These are phyloP conservation scores for Candolleomyces eurysporus DNA, from an alignment of 768 basidiomycete genomes.

Conservation along the genomic window DNA sequence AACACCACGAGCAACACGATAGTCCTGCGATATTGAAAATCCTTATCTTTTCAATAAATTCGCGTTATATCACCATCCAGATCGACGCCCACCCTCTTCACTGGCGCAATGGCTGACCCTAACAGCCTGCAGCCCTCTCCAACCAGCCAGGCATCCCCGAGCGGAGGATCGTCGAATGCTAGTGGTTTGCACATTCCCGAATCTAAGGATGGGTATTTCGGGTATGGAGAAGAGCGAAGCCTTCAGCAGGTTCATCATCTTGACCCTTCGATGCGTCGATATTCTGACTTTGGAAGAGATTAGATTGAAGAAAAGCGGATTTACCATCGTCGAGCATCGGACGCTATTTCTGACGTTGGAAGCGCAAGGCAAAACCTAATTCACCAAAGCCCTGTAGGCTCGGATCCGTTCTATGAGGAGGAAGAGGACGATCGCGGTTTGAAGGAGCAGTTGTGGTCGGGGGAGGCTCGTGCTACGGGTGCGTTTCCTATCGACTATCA, in stretches of 20 bases:
- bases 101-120: too few species aligned
- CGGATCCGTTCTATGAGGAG: constrained; percentile 26
- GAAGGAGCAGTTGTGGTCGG: constrained; percentile 16
- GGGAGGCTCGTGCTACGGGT: constrained; percentile 27
- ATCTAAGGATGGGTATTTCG: constrained; percentile 72
- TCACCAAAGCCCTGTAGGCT: constrained; percentile 17
- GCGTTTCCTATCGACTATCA: neutral
- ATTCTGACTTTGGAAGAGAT: neutral
- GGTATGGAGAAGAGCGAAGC: constrained; percentile 76
- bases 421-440: constrained; percentile 33
- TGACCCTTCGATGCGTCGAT: neutral
- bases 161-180: neutral
- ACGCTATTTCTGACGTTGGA: constrained; percentile 43
- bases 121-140: too few species aligned
- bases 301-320: constrained; percentile 76
- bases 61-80: too few species aligned
- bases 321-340: constrained; percentile 65
- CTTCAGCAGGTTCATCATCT: constrained; percentile 61
- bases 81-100: too few species aligned
- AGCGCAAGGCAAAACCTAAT: constrained; percentile 28
- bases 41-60: too few species aligned
- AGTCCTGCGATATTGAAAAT: too few species aligned
- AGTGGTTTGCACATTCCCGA: constrained; percentile 41
- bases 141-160: too few species aligned
- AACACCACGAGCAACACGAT: too few species aligned